Evolutionary conservation across 129 eudicot species (phyloP).

Genomic region (Tagetes erecta): DNA sequence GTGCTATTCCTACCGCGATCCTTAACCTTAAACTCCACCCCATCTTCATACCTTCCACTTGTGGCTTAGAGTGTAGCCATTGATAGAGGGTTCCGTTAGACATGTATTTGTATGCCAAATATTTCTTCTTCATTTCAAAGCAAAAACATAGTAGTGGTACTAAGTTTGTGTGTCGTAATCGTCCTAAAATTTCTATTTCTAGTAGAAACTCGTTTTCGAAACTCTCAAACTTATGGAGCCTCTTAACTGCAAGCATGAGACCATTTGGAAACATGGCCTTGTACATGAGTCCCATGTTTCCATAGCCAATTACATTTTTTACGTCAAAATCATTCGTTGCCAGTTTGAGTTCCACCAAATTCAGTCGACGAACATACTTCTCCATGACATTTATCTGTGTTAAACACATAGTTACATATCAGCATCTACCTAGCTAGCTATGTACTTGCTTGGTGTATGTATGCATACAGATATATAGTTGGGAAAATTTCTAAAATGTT

Average conservation of each 20-base stretch:
- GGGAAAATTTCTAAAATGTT: no score
- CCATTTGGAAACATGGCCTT: conserved; percentile 40
- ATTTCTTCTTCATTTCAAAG: conserved; percentile 41
- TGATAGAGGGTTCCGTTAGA: conserved; percentile 52
- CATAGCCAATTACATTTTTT: conserved; percentile 36
- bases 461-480: background rate
- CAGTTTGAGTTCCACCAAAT: conserved; percentile 36
- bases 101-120: conserved; percentile 54
- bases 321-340: conserved; percentile 43
- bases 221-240: conserved; percentile 44
- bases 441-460: background rate
- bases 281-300: conserved; percentile 49
- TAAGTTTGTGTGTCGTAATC: conserved; percentile 36
- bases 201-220: conserved; percentile 43
- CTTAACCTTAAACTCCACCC: conserved; percentile 48
- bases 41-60: conserved; percentile 19
- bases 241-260: conserved; percentile 37
- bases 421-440: background rate
- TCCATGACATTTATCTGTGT: conserved; percentile 48
- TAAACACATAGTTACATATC: conserved; percentile 1
- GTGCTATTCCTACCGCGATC: conserved; percentile 47
- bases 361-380: conserved; percentile 30
- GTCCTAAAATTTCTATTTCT: conserved; percentile 47
- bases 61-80: conserved; percentile 34
- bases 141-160: conserved; percentile 57